Percentiles rank a stretch among this genome's conserved stretches.
phyloP scores from a whole-genome alignment of 1,139 yeast species.

The Taphrina wiesneri region DNA sequence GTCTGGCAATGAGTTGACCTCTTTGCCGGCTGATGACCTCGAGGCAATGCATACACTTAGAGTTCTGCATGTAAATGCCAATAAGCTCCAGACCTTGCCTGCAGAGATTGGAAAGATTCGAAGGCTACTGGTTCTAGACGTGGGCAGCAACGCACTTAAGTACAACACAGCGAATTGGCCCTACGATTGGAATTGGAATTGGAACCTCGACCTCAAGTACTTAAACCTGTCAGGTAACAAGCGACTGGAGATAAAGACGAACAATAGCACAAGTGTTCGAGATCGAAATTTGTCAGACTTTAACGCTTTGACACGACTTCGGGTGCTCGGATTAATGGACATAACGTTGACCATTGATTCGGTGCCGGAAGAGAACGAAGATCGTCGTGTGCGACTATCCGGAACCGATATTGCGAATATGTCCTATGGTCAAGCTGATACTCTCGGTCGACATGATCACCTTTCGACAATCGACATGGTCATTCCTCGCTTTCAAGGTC shows the following conservation, averaged over 20 bases:
- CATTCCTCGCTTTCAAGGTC: conserved; percentile 83
- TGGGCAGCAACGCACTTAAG: conserved; percentile 85
- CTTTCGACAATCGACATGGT: conserved; percentile 82
- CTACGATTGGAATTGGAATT: conserved; percentile 97
- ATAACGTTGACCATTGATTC: conserved; percentile 80
- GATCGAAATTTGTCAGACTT: conserved; percentile 67
- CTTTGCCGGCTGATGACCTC: conserved; percentile 82
- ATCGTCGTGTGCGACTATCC: conserved; percentile 85
- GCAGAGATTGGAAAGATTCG: conserved; percentile 76
- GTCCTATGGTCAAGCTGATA: conserved; percentile 86
- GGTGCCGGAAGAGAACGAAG: conserved; percentile 84
- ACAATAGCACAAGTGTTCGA: conserved; percentile 48
- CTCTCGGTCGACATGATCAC: conserved; percentile 67
- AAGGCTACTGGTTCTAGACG: conserved; percentile 73
- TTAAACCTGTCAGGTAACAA: conserved; percentile 91
- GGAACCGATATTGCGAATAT: conserved; percentile 78
- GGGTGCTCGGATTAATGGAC: conserved; percentile 86
- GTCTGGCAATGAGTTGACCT: conserved; percentile 78
- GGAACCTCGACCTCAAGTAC: conserved; percentile 71
- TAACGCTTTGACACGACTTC: conserved; percentile 67
- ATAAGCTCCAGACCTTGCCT: conserved; percentile 82
- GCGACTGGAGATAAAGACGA: conserved; percentile 77
- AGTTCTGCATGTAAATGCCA: conserved; percentile 72
- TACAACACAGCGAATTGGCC: conserved; percentile 93
- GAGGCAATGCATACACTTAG: conserved; percentile 61